Base-by-base conservation (phyloP, 2,329 filamentous ascomycete genomes). In the Penicillium sp. region DNA sequence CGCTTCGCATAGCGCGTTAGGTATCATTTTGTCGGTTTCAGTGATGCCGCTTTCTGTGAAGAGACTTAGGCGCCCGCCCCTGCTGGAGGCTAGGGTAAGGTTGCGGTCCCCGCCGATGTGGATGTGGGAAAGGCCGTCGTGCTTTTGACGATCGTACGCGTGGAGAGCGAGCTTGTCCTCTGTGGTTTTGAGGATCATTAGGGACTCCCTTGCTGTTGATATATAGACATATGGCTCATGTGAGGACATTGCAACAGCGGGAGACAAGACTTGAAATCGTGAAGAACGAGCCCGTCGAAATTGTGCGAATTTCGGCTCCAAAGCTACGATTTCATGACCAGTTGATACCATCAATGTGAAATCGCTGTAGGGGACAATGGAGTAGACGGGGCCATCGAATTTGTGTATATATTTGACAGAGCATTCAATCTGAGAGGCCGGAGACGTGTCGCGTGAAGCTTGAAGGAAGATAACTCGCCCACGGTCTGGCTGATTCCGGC, bases 181-280 rank as follows among this genome's bases (percentile, higher is more conserved):
- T 61, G 69, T 64, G 8, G 84, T 70, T 61, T 80, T 72, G 44
- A 83, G 79, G 23, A 82, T 78, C 31, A 84, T 72, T 11, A 87
- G 76, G 0, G 85, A 88, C 64, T 88, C 83, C 45, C 77, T 73
- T 2, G 79, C 72, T 1, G 85, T 88, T 1, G 85, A 83, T 51
- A 88, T 77, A 63, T 85, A 83, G 30, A 89, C 79, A 26, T 80
- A 78, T 1, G 77, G 74, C 2, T 75, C 73, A 8, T 76, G 73
- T 15, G 82, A 78, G 1, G 82, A 83, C 47, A 88, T 76, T 7
- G 83, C 78, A 7, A 84, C 74, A 3, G 81, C 85, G 2, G 79
- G 73, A 3, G 84, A 86, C 3, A 82, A 78, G 7, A 85, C 69
- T 11, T 74, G 69, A 61, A 75, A 76, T 19, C 74, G 71, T 29